Percentiles rank a stretch among this genome's conserved stretches.
These are phyloP conservation scores for Debaryomycetaceae sp. DNA, from an alignment of 1,139 yeast species.

Conservation along the genomic window DNA sequence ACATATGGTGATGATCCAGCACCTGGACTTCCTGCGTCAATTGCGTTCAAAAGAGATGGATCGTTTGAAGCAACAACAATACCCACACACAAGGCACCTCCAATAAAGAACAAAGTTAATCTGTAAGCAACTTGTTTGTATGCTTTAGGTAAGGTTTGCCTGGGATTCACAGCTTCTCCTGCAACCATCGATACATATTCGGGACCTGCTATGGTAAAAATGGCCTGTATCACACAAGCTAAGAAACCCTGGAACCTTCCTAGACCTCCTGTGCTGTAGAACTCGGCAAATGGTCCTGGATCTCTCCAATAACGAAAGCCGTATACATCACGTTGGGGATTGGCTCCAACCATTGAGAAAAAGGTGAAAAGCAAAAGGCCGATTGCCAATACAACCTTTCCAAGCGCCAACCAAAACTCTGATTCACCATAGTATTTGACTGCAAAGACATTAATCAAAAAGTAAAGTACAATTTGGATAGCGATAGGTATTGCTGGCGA, in stretches of 20 bases:
- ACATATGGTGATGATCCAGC: slow-evolving; percentile 41
- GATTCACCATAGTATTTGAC: slow-evolving; percentile 72
- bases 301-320: slow-evolving; percentile 65
- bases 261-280: slow-evolving; percentile 49
- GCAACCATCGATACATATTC: slow-evolving; percentile 82
- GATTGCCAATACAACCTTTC: slow-evolving; percentile 65
- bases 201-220: slow-evolving; percentile 80
- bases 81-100: slow-evolving; percentile 39
- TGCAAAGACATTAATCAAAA: slow-evolving; percentile 63
- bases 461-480: slow-evolving; percentile 60
- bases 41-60: slow-evolving; percentile 25
- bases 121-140: slow-evolving; percentile 74
- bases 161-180: slow-evolving; percentile 74
- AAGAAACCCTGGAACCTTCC: slow-evolving; percentile 77
- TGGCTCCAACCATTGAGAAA: slow-evolving; percentile 81
- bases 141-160: slow-evolving; percentile 72
- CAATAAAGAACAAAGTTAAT: slow-evolving; percentile 63
- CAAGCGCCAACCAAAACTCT: slow-evolving; percentile 77
- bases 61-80: slow-evolving; percentile 40
- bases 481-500: slow-evolving; percentile 62
- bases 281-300: slow-evolving; percentile 49
- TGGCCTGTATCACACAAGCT: slow-evolving; percentile 55
- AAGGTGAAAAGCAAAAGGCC: slow-evolving; percentile 73
- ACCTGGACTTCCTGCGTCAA: slow-evolving; percentile 15
- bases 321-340: slow-evolving; percentile 60